Evolutionary conservation across 2,329 filamentous ascomycete species (phyloP).

Genomic region (Exophiala bonariae): DNA sequence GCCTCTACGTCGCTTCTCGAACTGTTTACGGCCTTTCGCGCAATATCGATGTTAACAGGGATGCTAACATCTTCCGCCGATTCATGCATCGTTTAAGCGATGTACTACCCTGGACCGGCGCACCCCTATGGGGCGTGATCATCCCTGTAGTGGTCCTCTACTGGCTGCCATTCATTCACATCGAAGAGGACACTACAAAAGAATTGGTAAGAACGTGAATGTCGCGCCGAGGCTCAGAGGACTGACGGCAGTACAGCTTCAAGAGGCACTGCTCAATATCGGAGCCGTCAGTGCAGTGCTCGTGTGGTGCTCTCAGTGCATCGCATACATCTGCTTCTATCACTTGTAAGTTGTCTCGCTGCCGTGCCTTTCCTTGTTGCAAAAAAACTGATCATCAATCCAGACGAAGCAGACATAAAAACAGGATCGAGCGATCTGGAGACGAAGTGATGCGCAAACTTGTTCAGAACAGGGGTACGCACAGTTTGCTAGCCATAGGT

Average conservation of each 20-base stretch:
- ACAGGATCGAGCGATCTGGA: not conserved
- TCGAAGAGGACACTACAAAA: slow-evolving; percentile 25
- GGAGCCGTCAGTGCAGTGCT: slow-evolving; percentile 38
- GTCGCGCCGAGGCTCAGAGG: not conserved
- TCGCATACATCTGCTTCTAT: slow-evolving; percentile 43
- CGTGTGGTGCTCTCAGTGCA: slow-evolving; percentile 44
- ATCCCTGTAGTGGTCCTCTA: slow-evolving; percentile 40
- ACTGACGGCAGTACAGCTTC: slow-evolving; percentile 33
- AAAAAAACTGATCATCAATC: not conserved
- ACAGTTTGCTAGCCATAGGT: slow-evolving; percentile 4
- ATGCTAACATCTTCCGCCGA: slow-evolving; percentile 1
- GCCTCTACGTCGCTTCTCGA: slow-evolving; percentile 37
- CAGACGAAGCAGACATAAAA: not conserved
- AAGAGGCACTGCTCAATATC: slow-evolving; percentile 41
- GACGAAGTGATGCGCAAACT: not conserved
- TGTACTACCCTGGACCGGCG: slow-evolving; percentile 21
- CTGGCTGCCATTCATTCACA: slow-evolving; percentile 45
- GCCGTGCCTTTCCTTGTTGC: not conserved
- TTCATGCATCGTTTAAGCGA: not conserved
- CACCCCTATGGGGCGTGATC: slow-evolving; percentile 41
- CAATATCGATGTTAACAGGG: slow-evolving; percentile 1
- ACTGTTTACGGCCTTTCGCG: slow-evolving; percentile 34
- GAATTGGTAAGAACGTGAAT: slow-evolving; percentile 11
- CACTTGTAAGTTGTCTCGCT: slow-evolving; percentile 16
- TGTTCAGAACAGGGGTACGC: not conserved